Evolutionary conservation across 1,284 basidiomycete genomes (phyloP), one percentile per base, ranked within the genome.

Genomic region (Apiotrichum domesticum): DNA sequence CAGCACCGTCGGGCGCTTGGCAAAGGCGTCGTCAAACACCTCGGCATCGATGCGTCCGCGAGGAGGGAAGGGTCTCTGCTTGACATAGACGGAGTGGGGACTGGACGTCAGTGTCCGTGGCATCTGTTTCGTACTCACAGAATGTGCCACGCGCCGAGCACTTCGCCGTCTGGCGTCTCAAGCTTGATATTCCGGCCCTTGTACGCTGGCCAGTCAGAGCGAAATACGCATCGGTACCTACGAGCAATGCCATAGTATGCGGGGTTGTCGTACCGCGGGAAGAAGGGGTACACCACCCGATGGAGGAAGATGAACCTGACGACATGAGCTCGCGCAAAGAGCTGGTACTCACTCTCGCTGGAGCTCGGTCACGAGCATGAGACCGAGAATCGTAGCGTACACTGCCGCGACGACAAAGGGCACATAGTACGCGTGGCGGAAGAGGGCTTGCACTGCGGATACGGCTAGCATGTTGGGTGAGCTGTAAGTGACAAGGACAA

Each of bases 111-210:
- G 34, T n/a, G 37, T 55, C 7, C 49, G 46, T 21, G 21, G 21
- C 21, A 21, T 21, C 53, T 52, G 4, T 9, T 29, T 9, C 8
- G 8, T 15, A 7, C 77, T 52, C 59, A 86, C 47, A 96, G 79
- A 35, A 92, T 77, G 73, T 95, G 91, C 94, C 93, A 98, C 7
- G 87, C 87, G 6, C 94, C 94, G 35, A 97, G 75, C 0, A 80
- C 81, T 59, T 87, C 81, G 48, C 88, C 87, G 69, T 97, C 94
- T 0, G 82, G 67, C 0, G 91, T 92, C 9, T 77, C 72, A 4
- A 96, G 75, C 51, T 82, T 75, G 32, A 94, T 68, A 66, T 93
- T 88, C 42, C 85, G 76, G 0, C 88, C 85, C 69, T 91, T 93
- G 65, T 83, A 86, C 1, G 90, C 90, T 87, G 66, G 66, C 35